Evolutionary conservation across 163 green algal genomes (phyloP).

Genomic region (Coccomyxa subellipsoidea): DNA sequence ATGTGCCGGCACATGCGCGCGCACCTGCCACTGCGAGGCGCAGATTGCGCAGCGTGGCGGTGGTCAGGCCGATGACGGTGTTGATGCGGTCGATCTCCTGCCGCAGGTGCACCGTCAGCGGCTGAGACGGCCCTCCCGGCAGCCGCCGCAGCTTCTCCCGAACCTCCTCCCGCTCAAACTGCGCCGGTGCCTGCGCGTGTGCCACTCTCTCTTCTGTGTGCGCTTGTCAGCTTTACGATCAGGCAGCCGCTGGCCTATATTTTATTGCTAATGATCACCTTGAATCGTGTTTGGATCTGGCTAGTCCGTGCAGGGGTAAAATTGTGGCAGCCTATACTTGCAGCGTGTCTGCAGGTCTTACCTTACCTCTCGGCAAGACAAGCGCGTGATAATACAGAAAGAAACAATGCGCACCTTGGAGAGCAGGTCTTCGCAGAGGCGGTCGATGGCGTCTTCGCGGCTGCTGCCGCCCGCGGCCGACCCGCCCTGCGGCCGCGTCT

Average conservation of each 20-base stretch:
- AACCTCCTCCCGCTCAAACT: slow-evolving; percentile 84
- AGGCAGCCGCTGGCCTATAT: no score
- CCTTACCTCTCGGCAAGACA: no score
- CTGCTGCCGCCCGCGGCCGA: slow-evolving; percentile 49
- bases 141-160: slow-evolving; percentile 83
- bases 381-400: not conserved
- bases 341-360: no score
- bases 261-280: no score
- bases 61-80: slow-evolving; percentile 70
- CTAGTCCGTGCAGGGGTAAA: no score
- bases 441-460: slow-evolving; percentile 83
- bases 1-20: no score
- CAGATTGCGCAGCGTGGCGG: slow-evolving; percentile 78
- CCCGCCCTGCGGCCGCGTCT: slow-evolving; percentile 87
- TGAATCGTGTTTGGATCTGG: no score
- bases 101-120: slow-evolving; percentile 87
- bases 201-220: no score
- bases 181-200: slow-evolving; percentile 58
- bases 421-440: slow-evolving; percentile 84
- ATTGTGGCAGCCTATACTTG: no score
- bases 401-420: slow-evolving; percentile 50
- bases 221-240: no score
- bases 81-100: slow-evolving; percentile 91
- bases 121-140: slow-evolving; percentile 66
- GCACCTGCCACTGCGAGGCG: slow-evolving; percentile 79